Evolutionary conservation across 139 green algal species (phyloP).

Genomic region (Penium margaritaceum): DNA sequence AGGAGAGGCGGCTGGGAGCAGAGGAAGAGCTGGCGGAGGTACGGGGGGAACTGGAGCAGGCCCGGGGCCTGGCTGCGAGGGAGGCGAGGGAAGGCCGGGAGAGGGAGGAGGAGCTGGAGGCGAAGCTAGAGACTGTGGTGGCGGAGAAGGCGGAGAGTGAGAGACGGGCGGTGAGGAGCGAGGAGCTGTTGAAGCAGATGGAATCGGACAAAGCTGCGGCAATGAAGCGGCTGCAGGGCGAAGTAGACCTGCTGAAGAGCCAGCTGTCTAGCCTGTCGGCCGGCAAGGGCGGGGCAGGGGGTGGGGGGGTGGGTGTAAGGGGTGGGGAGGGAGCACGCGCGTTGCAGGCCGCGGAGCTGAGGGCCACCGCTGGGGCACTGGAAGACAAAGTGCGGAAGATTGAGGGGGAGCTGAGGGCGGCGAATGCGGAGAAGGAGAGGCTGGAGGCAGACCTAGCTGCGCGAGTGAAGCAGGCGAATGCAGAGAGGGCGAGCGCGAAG

Average conservation of each 20-base stretch:
- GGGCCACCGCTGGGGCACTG: background rate
- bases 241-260: background rate
- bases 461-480: background rate
- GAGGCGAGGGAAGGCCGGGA: no score
- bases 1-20: background rate
- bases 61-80: no score
- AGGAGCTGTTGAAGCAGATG: background rate
- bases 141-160: background rate
- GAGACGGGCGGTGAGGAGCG: background rate
- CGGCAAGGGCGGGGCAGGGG: background rate
- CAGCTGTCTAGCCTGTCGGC: background rate
- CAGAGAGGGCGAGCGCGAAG: background rate
- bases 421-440: background rate
- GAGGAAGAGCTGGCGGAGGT: conserved; percentile 8
- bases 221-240: background rate
- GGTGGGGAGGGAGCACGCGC: no score
- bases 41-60: background rate
- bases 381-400: background rate
- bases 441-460: background rate
- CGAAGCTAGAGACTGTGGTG: background rate
- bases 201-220: background rate
- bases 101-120: background rate
- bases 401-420: background rate
- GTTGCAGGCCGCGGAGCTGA: background rate
- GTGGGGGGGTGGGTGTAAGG: background rate